Evolutionary conservation across 768 basidiomycete genomes (phyloP).

Genomic region (Hygrocybe coccinea): DNA sequence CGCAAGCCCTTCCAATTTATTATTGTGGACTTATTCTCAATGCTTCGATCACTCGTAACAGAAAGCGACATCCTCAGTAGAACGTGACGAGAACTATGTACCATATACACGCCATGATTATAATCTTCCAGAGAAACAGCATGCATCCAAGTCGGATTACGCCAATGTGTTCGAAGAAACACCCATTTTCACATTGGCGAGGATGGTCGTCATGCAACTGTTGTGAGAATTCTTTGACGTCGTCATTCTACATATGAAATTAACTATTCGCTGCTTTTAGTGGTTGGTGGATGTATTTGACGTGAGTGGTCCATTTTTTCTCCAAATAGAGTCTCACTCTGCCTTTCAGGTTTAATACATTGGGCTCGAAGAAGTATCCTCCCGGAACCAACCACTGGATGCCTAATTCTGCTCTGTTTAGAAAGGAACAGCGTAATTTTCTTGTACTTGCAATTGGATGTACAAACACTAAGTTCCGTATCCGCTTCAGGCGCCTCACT

Average conservation of each 20-base stretch:
- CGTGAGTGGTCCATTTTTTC: slow-evolving; percentile 20
- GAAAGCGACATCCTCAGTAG: slow-evolving; percentile 51
- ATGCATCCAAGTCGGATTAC: slow-evolving; percentile 42
- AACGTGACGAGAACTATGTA: slow-evolving; percentile 70
- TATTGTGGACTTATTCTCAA: background rate
- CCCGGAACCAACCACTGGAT: slow-evolving; percentile 41
- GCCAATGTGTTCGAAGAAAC: slow-evolving; percentile 46
- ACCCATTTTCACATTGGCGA: slow-evolving; percentile 46
- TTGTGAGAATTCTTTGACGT: slow-evolving; percentile 30
- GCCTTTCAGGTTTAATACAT: slow-evolving; percentile 36
- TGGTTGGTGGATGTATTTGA: slow-evolving; percentile 43
- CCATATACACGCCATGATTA: slow-evolving; percentile 43
- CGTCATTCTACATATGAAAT: background rate
- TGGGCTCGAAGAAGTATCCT: slow-evolving; percentile 45
- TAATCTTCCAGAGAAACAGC: slow-evolving; percentile 39
- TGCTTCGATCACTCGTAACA: slow-evolving; percentile 16
- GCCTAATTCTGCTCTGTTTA: slow-evolving; percentile 43
- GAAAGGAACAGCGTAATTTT: slow-evolving; percentile 39
- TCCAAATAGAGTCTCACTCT: slow-evolving; percentile 3
- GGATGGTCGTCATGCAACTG: slow-evolving; percentile 45
- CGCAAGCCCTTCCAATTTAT: slow-evolving; percentile 36
- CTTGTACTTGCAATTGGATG: too few species aligned
- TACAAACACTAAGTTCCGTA: too few species aligned
- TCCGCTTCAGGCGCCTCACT: slow-evolving; percentile 19
- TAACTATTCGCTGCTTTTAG: slow-evolving; percentile 17